These are phyloP conservation scores for Diaporthe ilicicola DNA, from an alignment of 2,329 filamentous ascomycete genomes.

Conservation along the genomic window DNA sequence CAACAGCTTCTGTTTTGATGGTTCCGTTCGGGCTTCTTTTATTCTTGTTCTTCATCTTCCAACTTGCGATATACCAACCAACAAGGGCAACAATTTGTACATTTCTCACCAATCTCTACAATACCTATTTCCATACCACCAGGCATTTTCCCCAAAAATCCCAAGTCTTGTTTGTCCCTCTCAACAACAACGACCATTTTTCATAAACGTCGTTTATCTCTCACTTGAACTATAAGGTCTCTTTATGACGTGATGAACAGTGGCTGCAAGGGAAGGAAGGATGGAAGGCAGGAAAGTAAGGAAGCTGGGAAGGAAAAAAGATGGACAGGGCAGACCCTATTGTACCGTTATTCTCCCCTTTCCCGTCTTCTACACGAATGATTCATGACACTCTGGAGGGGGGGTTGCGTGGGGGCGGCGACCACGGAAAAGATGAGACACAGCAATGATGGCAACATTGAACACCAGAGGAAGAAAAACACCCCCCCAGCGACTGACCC, in stretches of 20 bases:
- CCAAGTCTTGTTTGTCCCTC: slow-evolving; percentile 15
- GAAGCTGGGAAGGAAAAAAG: slow-evolving; percentile 8
- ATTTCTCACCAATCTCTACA: slow-evolving; percentile 22
- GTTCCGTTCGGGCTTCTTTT: background rate
- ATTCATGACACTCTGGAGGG: slow-evolving; percentile 35
- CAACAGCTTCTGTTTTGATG: slow-evolving; percentile 23
- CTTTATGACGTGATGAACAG: slow-evolving; percentile 28
- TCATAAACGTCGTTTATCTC: slow-evolving; percentile 4
- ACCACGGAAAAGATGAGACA: slow-evolving; percentile 4
- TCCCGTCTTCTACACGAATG: slow-evolving; percentile 24
- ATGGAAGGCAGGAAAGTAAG: background rate
- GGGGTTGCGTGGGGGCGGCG: slow-evolving; percentile 23
- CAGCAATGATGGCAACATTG: slow-evolving; percentile 24
- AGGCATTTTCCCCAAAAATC: slow-evolving; percentile 16
- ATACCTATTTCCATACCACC: slow-evolving; percentile 7
- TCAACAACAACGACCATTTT: background rate
- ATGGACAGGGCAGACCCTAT: slow-evolving; percentile 3
- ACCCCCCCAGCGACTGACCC: background rate
- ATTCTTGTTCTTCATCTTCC: background rate
- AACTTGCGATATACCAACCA: slow-evolving; percentile 21
- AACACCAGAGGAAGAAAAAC: slow-evolving; percentile 13
- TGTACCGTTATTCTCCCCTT: slow-evolving; percentile 27
- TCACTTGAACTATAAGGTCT: slow-evolving; percentile 13
- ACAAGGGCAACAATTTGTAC: slow-evolving; percentile 25
- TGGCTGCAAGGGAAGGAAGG: slow-evolving; percentile 12